phyloP scores from a whole-genome alignment of 1,139 yeast genomes.

The Pichia sp. region DNA sequence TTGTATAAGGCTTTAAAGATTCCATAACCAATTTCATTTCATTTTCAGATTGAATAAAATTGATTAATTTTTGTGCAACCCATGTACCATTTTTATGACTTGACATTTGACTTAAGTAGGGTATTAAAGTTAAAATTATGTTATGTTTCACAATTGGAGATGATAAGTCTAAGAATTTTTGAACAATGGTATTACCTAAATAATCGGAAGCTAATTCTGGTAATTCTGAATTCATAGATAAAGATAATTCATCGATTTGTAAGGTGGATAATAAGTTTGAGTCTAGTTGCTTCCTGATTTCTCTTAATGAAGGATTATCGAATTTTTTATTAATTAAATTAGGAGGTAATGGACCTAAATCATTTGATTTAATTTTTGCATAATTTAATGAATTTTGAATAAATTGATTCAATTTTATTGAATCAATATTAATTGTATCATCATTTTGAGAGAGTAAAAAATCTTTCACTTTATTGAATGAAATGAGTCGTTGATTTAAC shows the following conservation, averaged over 20 bases:
- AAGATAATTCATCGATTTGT: slow-evolving; percentile 76
- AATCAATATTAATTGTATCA: slow-evolving; percentile 7
- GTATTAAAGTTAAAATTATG: slow-evolving; percentile 74
- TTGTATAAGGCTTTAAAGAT: slow-evolving; percentile 74
- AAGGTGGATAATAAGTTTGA: slow-evolving; percentile 34
- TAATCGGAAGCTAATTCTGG: slow-evolving; percentile 92
- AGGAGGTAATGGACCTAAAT: slow-evolving; percentile 68
- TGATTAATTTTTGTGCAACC: slow-evolving; percentile 96
- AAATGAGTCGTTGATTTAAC: slow-evolving; percentile 18
- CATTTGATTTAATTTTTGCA: slow-evolving; percentile 32
- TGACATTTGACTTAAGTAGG: slow-evolving; percentile 83
- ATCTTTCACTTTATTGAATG: slow-evolving; percentile 23
- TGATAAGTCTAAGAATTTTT: slow-evolving; percentile 72
- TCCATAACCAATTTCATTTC: slow-evolving; percentile 66
- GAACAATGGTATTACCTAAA: slow-evolving; percentile 92
- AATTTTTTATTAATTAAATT: slow-evolving; percentile 59
- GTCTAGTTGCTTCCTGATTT: slow-evolving; percentile 46
- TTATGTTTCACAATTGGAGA: slow-evolving; percentile 68
- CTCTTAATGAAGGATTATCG: slow-evolving; percentile 78
- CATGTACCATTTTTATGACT: slow-evolving; percentile 97
- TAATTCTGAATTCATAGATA: slow-evolving; percentile 81
- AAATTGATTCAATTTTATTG: slow-evolving; percentile 26
- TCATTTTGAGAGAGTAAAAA: slow-evolving; percentile 15
- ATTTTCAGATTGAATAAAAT: slow-evolving; percentile 57
- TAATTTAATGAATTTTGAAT: slow-evolving; percentile 34